Conservation (phyloP, 768 basidiomycete genomes). For the Mycena filopes region DNA sequence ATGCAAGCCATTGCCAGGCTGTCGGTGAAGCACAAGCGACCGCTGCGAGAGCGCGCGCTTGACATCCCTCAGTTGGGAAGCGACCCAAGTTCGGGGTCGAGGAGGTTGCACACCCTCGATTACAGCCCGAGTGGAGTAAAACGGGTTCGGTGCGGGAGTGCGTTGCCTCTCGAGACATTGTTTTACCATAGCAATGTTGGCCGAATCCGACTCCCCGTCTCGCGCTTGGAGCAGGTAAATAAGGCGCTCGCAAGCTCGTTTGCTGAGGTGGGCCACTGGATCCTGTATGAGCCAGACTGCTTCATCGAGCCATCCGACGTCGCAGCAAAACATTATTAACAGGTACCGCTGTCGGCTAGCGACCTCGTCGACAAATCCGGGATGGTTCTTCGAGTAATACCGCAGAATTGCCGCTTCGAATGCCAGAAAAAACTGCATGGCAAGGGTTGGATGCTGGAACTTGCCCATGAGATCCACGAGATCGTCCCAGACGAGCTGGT, state of each 20-base stretch:
- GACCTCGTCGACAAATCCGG: constrained; percentile 11
- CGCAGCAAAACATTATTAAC: constrained; percentile 28
- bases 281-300: constrained; percentile 26
- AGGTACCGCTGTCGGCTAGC: constrained; percentile 23
- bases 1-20: constrained; percentile 16
- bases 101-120: constrained; percentile 5
- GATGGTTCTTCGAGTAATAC: constrained; percentile 23
- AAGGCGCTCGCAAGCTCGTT: not conserved
- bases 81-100: constrained; percentile 14
- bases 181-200: constrained; percentile 4
- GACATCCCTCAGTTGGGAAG: constrained; percentile 14
- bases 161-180: not conserved
- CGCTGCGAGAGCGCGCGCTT: constrained; percentile 6
- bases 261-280: constrained; percentile 7
- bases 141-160: not conserved
- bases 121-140: constrained; percentile 17
- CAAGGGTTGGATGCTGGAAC: constrained; percentile 6
- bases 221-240: constrained; percentile 15
- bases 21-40: not conserved
- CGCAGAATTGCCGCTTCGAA: constrained; percentile 21
- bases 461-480: constrained; percentile 20
- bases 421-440: constrained; percentile 21
- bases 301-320: constrained; percentile 29
- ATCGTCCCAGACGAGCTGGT: constrained; percentile 28
- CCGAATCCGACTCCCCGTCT: not conserved